Conservation (phyloP, 2,329 filamentous ascomycete species). For the Colletotrichum cuscutae region DNA sequence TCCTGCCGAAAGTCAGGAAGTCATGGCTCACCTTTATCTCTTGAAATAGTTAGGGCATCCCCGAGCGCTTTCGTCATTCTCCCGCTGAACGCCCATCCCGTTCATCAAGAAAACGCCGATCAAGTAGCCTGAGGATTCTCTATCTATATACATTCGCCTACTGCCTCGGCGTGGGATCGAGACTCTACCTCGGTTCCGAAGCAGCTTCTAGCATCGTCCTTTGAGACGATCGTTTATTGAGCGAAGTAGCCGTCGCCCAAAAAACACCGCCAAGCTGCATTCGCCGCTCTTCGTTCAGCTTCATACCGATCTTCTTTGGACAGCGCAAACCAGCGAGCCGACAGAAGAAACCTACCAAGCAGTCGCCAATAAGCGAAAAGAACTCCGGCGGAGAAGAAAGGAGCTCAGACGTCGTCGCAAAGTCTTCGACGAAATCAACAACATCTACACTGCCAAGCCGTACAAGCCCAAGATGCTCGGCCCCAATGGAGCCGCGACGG, state of each 20-base stretch:
- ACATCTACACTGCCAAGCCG: constrained; percentile 54
- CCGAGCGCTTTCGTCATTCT: constrained; percentile 8
- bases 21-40: constrained; percentile 30
- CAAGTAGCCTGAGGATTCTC: constrained; percentile 9
- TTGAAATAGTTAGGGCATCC: constrained; percentile 17
- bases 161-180: constrained; percentile 12
- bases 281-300: constrained; percentile 75
- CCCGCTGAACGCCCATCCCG: constrained; percentile 18
- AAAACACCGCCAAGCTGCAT: constrained; percentile 71
- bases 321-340: constrained; percentile 36
- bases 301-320: constrained; percentile 55
- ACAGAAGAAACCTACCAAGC: constrained; percentile 37
- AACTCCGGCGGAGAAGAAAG: constrained; percentile 46
- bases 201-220: constrained; percentile 17
- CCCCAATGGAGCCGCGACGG: constrained; percentile 41
- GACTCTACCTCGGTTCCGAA: constrained; percentile 5
- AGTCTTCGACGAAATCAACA: constrained; percentile 52
- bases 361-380: constrained; percentile 45
- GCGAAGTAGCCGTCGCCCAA: constrained; percentile 6
- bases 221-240: constrained; percentile 3
- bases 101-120: constrained; percentile 20
- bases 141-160: background rate
- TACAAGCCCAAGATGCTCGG: constrained; percentile 60
- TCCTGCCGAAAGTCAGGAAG: constrained; percentile 33
- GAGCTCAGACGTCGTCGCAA: constrained; percentile 48